Conservation (phyloP, 768 basidiomycete genomes). For the Lanmaoa pseudosensibilis region DNA sequence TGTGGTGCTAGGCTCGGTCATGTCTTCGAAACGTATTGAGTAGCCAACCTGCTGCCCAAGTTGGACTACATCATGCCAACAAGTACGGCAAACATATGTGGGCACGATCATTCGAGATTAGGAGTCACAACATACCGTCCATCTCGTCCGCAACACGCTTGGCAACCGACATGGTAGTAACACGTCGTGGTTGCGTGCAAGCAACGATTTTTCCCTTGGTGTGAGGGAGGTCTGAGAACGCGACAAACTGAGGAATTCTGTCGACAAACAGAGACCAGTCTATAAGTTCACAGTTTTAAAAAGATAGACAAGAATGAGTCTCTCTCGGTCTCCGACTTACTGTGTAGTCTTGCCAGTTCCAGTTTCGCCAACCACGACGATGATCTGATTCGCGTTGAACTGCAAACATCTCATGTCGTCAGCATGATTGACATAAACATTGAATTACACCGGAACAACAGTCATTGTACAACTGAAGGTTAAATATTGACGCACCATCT, state of each 20-base stretch:
- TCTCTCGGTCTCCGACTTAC: slow-evolving; percentile 45
- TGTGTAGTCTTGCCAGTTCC: slow-evolving; percentile 97
- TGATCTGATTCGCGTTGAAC: slow-evolving; percentile 63
- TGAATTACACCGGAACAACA: neutral
- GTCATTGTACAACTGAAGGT: neutral
- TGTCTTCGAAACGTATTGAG: slow-evolving; percentile 96
- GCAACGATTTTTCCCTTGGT: slow-evolving; percentile 88
- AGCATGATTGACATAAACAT: neutral
- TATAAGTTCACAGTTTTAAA: slow-evolving; percentile 26
- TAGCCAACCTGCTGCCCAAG: slow-evolving; percentile 96
- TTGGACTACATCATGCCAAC: slow-evolving; percentile 52
- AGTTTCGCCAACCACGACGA: slow-evolving; percentile 91
- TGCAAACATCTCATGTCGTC: slow-evolving; percentile 7
- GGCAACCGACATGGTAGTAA: slow-evolving; percentile 97
- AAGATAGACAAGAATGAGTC: slow-evolving; percentile 19
- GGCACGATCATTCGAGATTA: neutral
- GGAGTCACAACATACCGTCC: slow-evolving; percentile 69
- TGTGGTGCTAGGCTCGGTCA: slow-evolving; percentile 77
- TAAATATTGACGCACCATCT: slow-evolving; percentile 61
- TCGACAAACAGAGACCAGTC: slow-evolving; percentile 30
- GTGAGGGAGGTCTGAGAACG: slow-evolving; percentile 90
- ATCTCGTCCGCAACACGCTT: slow-evolving; percentile 99
- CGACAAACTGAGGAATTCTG: slow-evolving; percentile 96
- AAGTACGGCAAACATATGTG: slow-evolving; percentile 9
- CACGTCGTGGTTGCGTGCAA: slow-evolving; percentile 94